Evolutionary conservation across 2,329 filamentous ascomycete genomes (phyloP), one percentile per base, ranked within the genome.

Genomic region (Diplocarpon mali): DNA sequence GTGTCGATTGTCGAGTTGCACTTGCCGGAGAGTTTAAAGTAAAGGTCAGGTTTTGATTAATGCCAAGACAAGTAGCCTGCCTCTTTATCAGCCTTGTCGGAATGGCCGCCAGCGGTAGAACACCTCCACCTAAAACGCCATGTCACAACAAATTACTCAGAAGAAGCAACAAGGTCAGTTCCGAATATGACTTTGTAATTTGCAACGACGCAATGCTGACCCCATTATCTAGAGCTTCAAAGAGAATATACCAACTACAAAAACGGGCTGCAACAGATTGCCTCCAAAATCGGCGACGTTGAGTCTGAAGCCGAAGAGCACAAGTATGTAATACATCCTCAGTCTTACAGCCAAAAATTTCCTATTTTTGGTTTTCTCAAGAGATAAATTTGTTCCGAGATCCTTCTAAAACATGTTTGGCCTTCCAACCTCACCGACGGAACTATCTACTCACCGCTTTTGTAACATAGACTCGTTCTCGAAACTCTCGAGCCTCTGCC

Each of bases 221-320:
- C 8, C 20, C 29, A 36, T 15, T 38, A 39, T 32, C 20, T 35
- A 92, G 85, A 92, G 62, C 76, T 92, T 54, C 85, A 92, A 67
- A 68, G 73, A 40, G 83, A 85, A 57, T 92, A 92, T 64, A 76
- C 76, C 54, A 86, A 80, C 66, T 90, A 78, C 67, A 84, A 83
- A 63, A 80, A 76, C 56, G 80, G 73, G 3, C 76, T 98, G 47
- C 90, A 96, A 67, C 85, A 92, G 61, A 80, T 98, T 59, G 92
- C 92, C 27, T 83, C 88, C 61, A 96, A 95, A 65, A 95, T 98
- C 31, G 92, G 92, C 34, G 89, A 96, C 62, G 89, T 98, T 45
- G 92, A 98, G 69, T 87, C 95, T 64, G 92, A 96, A 64, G 82
- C 85, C 15, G 92, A 98, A 65, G 92, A 98, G 65, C 92, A 98